Base-by-base conservation (phyloP, 1,284 basidiomycete genomes). In the Irpex sp. region DNA sequence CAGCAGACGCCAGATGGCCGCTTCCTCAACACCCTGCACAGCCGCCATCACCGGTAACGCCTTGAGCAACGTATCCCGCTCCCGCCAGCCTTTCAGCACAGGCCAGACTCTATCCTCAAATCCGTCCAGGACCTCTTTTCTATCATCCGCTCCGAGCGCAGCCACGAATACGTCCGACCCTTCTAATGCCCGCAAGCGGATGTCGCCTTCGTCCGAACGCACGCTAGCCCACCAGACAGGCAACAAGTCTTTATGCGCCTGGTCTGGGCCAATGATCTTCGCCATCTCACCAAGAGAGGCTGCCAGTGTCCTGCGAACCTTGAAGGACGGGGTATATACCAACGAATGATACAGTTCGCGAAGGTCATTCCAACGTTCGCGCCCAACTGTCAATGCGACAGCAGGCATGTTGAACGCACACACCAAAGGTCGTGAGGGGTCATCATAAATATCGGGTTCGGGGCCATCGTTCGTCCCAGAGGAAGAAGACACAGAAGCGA, bases 351-450 rank as follows among this genome's bases (percentile, higher is more conserved):
- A 96, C 51, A 87, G 78, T 5, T 82, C 81, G 34, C 90, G 86
- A 11, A 99, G 78, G 65, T 89, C 84, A n/a, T 74, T 71, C 96
- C 96, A 99, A 54, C 92, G 84, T 2, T 77, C 75, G 4, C 80
- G 77, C 4, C 96, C 96, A 15, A 98, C 80, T 0, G 96, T 94
- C 6, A 96, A 81, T 9, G 89, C 87, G 1, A 98, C 93, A 9
- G 96, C 96, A 17, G 96, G 97, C 71, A 94, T 91, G 75, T 98
- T 98, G 81, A 96, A 98, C 6, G 94, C 94, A 68, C 94, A 93
- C 36, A 97, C 90, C 15, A 96, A 80, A 8, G 93, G 88, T 51
- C 95, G 87, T 62, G 93, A 88, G 0, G 88, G 85, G 66, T 87
- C 85, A 31, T 77, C 73, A 57, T 73, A 75, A 21, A 74, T 72